Conservation (phyloP, 164 flowering plant species). For the Umbellularia californica region DNA sequence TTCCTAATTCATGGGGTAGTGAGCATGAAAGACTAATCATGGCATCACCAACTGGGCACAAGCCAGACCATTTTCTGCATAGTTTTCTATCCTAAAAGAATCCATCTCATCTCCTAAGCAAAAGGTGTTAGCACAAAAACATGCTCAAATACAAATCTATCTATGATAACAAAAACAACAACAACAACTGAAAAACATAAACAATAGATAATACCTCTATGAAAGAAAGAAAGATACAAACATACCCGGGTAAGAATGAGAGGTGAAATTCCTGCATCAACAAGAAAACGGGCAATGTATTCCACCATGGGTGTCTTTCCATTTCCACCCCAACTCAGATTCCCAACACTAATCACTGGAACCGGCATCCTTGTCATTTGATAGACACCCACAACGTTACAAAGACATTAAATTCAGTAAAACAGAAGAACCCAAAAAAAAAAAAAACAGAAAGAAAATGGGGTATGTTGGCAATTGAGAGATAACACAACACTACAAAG, state of each 20-base stretch:
- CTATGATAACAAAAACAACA: too few relatives aligned
- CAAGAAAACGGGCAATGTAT: conserved; percentile 46
- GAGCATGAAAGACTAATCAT: too few relatives aligned
- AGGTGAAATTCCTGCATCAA: conserved; percentile 52
- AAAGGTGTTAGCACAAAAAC: too few relatives aligned
- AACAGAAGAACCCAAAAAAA: neutral
- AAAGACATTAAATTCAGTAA: neutral
- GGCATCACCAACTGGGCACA: too few relatives aligned
- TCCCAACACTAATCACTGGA: conserved; percentile 89
- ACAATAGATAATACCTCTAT: too few relatives aligned
- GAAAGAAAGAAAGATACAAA: neutral
- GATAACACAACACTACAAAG: too few relatives aligned
- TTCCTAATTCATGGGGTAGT: too few relatives aligned
- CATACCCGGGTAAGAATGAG: conserved; percentile 79
- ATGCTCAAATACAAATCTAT: too few relatives aligned
- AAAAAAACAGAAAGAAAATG: neutral
- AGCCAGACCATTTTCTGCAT: too few relatives aligned
- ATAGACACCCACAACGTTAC: neutral
- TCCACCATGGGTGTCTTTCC: conserved; percentile 99
- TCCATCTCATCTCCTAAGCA: too few relatives aligned
- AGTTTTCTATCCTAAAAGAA: too few relatives aligned
- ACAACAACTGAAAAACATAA: too few relatives aligned
- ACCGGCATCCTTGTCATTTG: conserved; percentile 61
- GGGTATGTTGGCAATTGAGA: neutral
- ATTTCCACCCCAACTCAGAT: conserved; percentile 96